Base-by-base conservation (phyloP, 139 green algal genomes). In the Ettlia oleoabundans region DNA sequence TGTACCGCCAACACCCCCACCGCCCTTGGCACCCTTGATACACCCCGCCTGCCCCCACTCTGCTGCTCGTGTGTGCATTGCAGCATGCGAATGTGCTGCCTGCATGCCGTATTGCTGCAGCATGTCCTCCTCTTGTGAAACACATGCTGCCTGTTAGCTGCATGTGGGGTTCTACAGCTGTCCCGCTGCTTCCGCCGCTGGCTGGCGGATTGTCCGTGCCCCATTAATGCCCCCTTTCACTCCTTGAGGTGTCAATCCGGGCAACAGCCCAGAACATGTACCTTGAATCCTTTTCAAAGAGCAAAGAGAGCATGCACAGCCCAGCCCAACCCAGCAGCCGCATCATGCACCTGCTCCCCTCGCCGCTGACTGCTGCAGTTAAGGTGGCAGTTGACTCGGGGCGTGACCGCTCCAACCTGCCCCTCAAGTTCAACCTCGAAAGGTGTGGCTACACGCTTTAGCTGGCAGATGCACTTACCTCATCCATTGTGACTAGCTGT, bases 311-410 rank as follows among this genome's bases (percentile, higher is more conserved):
- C n/a, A n/a, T n/a, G n/a, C n/a, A n/a, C 32, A 42, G 6, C 32
- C 64, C 18, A 32, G 28, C 28, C 8, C 26, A 35, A n/a, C 26
- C 61, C 10, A 15, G 26, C 61, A 10, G 61, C 61, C 15, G 61
- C 8, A 35, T 8, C 19, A n/a, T 33, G 28, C 13, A 8, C 10
- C 26, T 8, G 61, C 19, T 15, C 43, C 10, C 15, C 24, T 33
- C 28, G n/a, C n/a, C 65, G 18, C 21, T 47, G 32, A 51, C 2
- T 76, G 43, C 52, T 70, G 73, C 73, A 80, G 73, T 80, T 53
- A 80, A 80, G 37, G 76, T 65, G 41, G 62, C 76, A 4, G 76
- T 82, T 38, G 76, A 82, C 24, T 32, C 41, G 32, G 30, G 21
- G 30, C n/a, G 15, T 0, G 63, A 82, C 62, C 42, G 74, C n/a